Evolutionary conservation across 768 basidiomycete species (phyloP).

Genomic region (Rhizopogon salebrosus): DNA sequence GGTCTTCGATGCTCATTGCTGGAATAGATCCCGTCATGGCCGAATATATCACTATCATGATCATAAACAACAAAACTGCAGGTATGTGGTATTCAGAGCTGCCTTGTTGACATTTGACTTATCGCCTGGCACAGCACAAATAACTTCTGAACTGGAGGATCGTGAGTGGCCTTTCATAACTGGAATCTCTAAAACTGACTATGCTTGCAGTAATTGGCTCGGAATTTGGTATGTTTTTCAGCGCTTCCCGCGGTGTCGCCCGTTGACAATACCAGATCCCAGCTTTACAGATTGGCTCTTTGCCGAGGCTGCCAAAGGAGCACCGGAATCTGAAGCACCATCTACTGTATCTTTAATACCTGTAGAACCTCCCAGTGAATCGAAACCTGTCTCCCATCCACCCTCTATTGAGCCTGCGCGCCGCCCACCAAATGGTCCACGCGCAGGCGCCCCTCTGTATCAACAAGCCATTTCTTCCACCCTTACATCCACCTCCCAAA

Average conservation of each 20-base stretch:
- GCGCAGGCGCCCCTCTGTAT: constrained; percentile 51
- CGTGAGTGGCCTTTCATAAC: constrained; percentile 33
- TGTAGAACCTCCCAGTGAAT: constrained; percentile 20
- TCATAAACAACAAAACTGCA: constrained; percentile 85
- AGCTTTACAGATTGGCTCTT: constrained; percentile 91
- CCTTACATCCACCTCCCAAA: constrained; percentile 51
- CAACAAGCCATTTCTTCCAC: constrained; percentile 72
- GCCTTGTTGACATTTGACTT: constrained; percentile 7
- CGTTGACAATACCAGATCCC: constrained; percentile 42
- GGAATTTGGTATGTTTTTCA: constrained; percentile 59
- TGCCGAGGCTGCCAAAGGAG: constrained; percentile 68
- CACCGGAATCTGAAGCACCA: constrained; percentile 44
- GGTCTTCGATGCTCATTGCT: constrained; percentile 8
- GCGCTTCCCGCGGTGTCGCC: constrained; percentile 1
- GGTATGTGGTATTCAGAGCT: constrained; percentile 38
- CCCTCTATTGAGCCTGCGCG: constrained; percentile 25
- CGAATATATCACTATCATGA: constrained; percentile 93
- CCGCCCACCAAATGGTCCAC: constrained; percentile 42
- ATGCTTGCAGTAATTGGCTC: constrained; percentile 58
- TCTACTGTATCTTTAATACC: constrained; percentile 24
- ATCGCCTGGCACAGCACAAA: constrained; percentile 53
- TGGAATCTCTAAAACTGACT: constrained; percentile 11
- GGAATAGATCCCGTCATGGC: constrained; percentile 81
- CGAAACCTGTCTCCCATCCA: constrained; percentile 25
- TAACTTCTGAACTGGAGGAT: constrained; percentile 84